Base-by-base conservation (phyloP, 257 asterid species). In the Solanum sejunctum region DNA sequence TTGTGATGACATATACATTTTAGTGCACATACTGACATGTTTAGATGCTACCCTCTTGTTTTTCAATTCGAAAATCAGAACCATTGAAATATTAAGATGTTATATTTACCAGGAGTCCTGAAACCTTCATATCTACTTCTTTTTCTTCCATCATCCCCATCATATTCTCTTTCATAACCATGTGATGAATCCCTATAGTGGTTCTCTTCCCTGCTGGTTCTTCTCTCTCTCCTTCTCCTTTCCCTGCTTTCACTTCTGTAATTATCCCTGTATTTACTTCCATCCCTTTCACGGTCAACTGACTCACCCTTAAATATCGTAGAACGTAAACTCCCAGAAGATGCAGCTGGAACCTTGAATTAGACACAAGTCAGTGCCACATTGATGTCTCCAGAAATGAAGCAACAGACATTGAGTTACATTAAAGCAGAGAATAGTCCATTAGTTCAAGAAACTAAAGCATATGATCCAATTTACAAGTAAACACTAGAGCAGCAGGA, bases 91-190 rank as follows among this genome's bases (percentile, higher is more conserved):
- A 83, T 47, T 82, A 36, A 81, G 45, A 85, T 80, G 56, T 41
- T 47, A 36, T 49, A 82, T 91, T 84, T 91, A 95, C 99, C 95
- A 60, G 97, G 98, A 84, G 97, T 88, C 61, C 90, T 81, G 51
- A 89, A 73, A 83, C 95, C 88, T 87, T 93, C 96, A 86, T 91
- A 87, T 91, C 93, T 93, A 85, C 88, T 88, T 84, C 97, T 90
- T 90, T 92, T 95, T 75, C 94, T 89, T 23, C 90, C 93, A 43
- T 92, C 84, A 83, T 90, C 94, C 52, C 88, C 92, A 83, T 58
- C 83, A 79, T 85, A 86, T 43, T 92, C 95, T 77, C 80, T 89
- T 58, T 89, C 93, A 85, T 84, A 90, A 86, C 88, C 89, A 83
- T 67, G 89, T 77, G 92, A 84, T 82, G 94, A 91, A 84, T 92